These are phyloP conservation scores for Microbotryum silenes-acaulis DNA, from an alignment of 1,284 basidiomycete species.

Conservation along the genomic window DNA sequence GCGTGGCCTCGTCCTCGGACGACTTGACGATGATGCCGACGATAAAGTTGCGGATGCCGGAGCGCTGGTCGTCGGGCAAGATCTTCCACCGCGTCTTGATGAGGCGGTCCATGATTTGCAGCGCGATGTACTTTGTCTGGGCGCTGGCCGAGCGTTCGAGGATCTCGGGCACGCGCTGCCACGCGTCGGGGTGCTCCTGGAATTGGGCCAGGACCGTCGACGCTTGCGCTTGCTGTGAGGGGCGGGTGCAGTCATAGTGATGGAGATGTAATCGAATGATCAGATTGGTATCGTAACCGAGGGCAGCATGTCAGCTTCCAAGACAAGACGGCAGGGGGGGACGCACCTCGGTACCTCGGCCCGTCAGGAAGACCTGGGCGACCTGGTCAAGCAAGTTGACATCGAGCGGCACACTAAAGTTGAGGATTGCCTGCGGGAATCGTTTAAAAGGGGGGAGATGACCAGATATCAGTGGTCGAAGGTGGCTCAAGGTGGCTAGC, in stretches of 20 bases:
- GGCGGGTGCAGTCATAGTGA: background rate
- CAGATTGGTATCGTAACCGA: constrained; percentile 8
- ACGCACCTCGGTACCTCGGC: constrained; percentile 64
- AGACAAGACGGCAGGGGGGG: constrained; percentile 7
- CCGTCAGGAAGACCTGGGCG: constrained; percentile 71
- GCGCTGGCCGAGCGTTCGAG: constrained; percentile 75
- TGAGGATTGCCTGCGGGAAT: constrained; percentile 60
- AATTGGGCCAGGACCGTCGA: constrained; percentile 76
- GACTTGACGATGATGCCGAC: constrained; percentile 88
- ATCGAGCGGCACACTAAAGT: constrained; percentile 78
- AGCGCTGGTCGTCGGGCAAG: constrained; percentile 84
- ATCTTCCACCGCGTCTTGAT: constrained; percentile 94
- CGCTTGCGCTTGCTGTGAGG: constrained; percentile 20
- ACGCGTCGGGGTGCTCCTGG: constrained; percentile 94
- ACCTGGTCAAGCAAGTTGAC: constrained; percentile 75
- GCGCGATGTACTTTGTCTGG: constrained; percentile 93
- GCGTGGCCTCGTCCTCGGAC: constrained; percentile 58
- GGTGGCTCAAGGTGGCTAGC: too few relatives aligned
- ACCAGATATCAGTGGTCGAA: too few relatives aligned
- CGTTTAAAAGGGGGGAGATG: too few relatives aligned
- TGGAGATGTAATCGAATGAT: background rate
- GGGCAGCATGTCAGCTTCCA: background rate
- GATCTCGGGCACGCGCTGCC: constrained; percentile 94
- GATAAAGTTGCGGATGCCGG: constrained; percentile 95
- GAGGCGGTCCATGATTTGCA: constrained; percentile 91